Evolutionary conservation across 2,329 filamentous ascomycete species (phyloP).

Genomic region (Colletotrichum kahawae): DNA sequence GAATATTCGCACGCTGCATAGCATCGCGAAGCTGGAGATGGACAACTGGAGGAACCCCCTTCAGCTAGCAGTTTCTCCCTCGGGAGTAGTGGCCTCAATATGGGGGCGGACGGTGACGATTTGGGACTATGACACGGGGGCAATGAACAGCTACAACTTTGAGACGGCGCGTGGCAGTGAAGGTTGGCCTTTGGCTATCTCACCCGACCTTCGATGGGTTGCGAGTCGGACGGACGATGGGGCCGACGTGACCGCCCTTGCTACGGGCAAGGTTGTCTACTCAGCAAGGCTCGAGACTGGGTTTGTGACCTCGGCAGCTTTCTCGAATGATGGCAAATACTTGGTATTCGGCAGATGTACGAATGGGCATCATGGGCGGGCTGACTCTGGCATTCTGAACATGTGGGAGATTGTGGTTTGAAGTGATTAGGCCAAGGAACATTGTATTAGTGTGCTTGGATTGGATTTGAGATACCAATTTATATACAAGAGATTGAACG

Average conservation of each 20-base stretch:
- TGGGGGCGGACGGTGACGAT: constrained; percentile 17
- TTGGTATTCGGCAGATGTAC: not conserved
- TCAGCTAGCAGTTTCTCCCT: not conserved
- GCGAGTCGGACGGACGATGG: constrained; percentile 19
- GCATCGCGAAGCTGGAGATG: constrained; percentile 16
- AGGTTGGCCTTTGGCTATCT: constrained; percentile 13
- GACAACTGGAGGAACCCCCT: constrained; percentile 17
- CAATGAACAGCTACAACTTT: constrained; percentile 10
- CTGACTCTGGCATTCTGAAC: constrained; percentile 7
- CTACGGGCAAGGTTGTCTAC: constrained; percentile 14
- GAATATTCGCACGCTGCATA: not conserved
- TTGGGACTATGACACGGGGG: constrained; percentile 12
- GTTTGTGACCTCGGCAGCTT: constrained; percentile 11
- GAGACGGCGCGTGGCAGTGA: constrained; percentile 13
- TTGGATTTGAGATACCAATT: not conserved
- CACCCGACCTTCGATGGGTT: constrained; percentile 9
- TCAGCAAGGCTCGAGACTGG: constrained; percentile 9
- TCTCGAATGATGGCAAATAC: not conserved
- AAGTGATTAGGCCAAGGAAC: not conserved
- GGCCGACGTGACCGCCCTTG: constrained; percentile 13
- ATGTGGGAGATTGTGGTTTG: constrained; percentile 3
- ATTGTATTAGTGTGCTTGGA: not conserved
- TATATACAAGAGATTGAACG: fast-evolving
- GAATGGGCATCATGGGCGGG: not conserved
- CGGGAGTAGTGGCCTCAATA: not conserved